These are phyloP conservation scores for Fusarium tupiense DNA, from an alignment of 2,329 filamentous ascomycete genomes.

Conservation along the genomic window DNA sequence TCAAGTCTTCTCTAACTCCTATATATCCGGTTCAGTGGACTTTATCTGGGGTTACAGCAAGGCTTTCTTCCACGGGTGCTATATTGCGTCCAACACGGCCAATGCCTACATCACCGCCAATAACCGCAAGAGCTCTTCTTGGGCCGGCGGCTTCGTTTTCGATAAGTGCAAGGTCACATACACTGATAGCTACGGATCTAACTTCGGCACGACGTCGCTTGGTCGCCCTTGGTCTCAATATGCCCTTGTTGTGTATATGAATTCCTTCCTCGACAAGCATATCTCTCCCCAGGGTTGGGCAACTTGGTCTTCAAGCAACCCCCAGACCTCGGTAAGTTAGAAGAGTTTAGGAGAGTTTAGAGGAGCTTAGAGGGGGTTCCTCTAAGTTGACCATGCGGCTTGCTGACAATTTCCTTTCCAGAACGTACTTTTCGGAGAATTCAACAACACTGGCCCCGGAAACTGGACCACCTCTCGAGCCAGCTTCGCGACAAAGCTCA, in stretches of 20 bases:
- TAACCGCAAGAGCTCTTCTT: slow-evolving; percentile 42
- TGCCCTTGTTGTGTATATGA: slow-evolving; percentile 58
- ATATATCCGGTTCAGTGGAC: slow-evolving; percentile 43
- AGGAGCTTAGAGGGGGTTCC: not conserved
- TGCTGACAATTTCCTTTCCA: not conserved
- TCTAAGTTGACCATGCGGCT: too few relatives aligned
- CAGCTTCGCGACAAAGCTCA: slow-evolving; percentile 36
- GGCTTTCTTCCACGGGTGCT: slow-evolving; percentile 50
- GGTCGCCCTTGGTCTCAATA: slow-evolving; percentile 59
- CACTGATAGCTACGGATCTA: slow-evolving; percentile 40
- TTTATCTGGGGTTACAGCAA: slow-evolving; percentile 47
- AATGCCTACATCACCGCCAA: slow-evolving; percentile 47
- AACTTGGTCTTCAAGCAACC: slow-evolving; percentile 67
- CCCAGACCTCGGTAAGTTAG: slow-evolving; percentile 55
- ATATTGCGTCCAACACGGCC: slow-evolving; percentile 50
- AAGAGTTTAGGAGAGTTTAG: not conserved
- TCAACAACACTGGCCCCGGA: slow-evolving; percentile 61
- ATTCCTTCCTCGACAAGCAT: slow-evolving; percentile 55
- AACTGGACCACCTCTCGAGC: slow-evolving; percentile 35
- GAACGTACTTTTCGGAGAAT: slow-evolving; percentile 67
- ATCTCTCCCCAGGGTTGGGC: slow-evolving; percentile 41
- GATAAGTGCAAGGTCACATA: slow-evolving; percentile 45
- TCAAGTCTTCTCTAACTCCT: slow-evolving; percentile 56
- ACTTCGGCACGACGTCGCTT: slow-evolving; percentile 53
- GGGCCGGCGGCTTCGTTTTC: slow-evolving; percentile 47